Base-by-base conservation (phyloP, 2,329 filamentous ascomycete species). In the Hawksworthiomyces lignivorus region DNA sequence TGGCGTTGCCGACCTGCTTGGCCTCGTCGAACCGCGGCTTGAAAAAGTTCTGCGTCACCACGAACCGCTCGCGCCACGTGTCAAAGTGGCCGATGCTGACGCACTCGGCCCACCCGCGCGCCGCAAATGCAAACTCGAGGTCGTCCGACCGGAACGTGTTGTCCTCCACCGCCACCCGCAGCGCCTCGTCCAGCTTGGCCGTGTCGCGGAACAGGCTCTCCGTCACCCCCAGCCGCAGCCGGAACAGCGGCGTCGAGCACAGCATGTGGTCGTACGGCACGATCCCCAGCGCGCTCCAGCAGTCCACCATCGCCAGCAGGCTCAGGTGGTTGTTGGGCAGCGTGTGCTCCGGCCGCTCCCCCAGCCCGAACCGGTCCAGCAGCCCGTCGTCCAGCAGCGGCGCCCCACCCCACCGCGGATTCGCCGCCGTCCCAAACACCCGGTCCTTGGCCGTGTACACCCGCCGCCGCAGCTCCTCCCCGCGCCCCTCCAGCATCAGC, bases 181-280 rank as follows among this genome's bases (percentile, higher is more conserved):
- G 77, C 19, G 84, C 84, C 58, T 92, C 87, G 38, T 94, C 83
- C 12, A 98, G 77, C 39, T 95, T 70, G 3, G 75, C 77, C 15
- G 77, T 73, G 55, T 89, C 88, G 50, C 88, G 82, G 69, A 96
- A 98, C 28, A 98, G 72, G 59, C 94, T 90, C 65, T 98, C 92
- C 1, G 89, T 90, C n/a, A 96, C 94, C 43, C 92, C 92, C 26
- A 98, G 76, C 79, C 92, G 96, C 50, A 98, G 78, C 38, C 92
- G 84, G 70, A 98, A 98, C 35, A 97, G 77, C 67, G 92, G 92
- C 29, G 92, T 98, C 41, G 88, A 95, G 68, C 92, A 98, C 52
- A 98, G 94, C 89, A 98, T 98, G 69, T 98, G 94, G 63, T 98
- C 90, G 62, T 98, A 98, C 1, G 92, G 92, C 36, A 94, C 84